Evolutionary conservation across 2,329 filamentous ascomycete genomes (phyloP), one percentile per base, ranked within the genome.

Genomic region (Ophiobolus disseminans): DNA sequence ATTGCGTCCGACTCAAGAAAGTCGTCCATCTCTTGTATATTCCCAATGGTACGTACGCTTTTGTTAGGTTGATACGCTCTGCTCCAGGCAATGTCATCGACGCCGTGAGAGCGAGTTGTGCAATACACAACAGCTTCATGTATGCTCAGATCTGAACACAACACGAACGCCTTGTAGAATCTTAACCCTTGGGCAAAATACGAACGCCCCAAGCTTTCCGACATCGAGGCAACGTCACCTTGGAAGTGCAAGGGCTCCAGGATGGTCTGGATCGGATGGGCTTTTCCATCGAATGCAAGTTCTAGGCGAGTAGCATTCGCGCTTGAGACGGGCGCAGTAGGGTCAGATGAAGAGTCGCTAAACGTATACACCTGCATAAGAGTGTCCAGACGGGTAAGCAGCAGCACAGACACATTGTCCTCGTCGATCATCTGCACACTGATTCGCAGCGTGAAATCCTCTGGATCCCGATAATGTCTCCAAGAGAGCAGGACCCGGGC

Each of bases 401-500:
- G 22, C 5, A 73, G 32, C 2, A 74, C 51, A 38, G 64, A 45
- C 5, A 45, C 66, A 76, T 73, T 66, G 38, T 73, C 55, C 5
- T 70, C 66, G 17, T 65, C 57, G 3, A 53, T 45, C 19, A 53
- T 43, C n/a, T 62, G 63, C 2, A 68, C 38, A 26, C 53, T 55
- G 11, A 78, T 46, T 16, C 71, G 72, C 23, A 86, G 65, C 22
- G 78, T 82, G 8, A 75, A 75, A 58, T 86, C 83, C 44, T 82
- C 78, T 0, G 72, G 57, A 46, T 80, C 76, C 34, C 80, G 75
- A 58, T 80, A 85, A 69, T 86, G 84, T 36, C 73, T 73, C 74
- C 82, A 80, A 6, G 76, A 76, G 2, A 81, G 53, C 20, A 78
- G 57, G 34, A 77, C 65, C 11, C 62, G 59, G 10, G 77, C 58